Evolutionary conservation across 129 eudicot species (phyloP).

Genomic region (Ambrosia trifida): DNA sequence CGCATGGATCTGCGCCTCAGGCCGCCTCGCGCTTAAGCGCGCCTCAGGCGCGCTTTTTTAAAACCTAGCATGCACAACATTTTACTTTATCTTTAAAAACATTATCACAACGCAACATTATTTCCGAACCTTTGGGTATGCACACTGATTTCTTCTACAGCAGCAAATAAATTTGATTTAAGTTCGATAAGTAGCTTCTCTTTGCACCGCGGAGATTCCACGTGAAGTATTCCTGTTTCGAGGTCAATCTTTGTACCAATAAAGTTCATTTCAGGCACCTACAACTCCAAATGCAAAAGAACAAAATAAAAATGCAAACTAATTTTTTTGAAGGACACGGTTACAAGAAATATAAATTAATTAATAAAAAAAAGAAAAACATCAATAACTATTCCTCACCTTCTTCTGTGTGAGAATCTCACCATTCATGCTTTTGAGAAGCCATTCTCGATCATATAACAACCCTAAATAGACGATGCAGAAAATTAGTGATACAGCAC

Average conservation of each 20-base stretch:
- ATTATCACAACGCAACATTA: background rate
- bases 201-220: constrained; percentile 77
- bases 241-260: constrained; percentile 77
- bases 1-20: no score
- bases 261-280: constrained; percentile 87
- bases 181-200: constrained; percentile 65
- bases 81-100: background rate
- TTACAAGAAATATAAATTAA: background rate
- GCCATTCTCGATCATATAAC: constrained; percentile 95
- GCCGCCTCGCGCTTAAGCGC: no score
- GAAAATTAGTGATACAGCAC: background rate
- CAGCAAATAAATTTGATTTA: constrained; percentile 34
- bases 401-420: constrained; percentile 95
- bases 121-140: constrained; percentile 61
- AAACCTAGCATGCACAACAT: no score
- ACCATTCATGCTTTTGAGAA: constrained; percentile 77
- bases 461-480: constrained; percentile 50
- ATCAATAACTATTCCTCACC: constrained; percentile 38
- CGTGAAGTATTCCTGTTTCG: constrained; percentile 55
- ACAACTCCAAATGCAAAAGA: constrained; percentile 22
- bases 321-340: background rate
- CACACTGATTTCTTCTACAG: constrained; percentile 58
- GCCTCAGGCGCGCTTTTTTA: no score
- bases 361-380: background rate
- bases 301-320: background rate